Conservation (phyloP, 106 monocot species). For the Acanthochlamys bracteata region DNA sequence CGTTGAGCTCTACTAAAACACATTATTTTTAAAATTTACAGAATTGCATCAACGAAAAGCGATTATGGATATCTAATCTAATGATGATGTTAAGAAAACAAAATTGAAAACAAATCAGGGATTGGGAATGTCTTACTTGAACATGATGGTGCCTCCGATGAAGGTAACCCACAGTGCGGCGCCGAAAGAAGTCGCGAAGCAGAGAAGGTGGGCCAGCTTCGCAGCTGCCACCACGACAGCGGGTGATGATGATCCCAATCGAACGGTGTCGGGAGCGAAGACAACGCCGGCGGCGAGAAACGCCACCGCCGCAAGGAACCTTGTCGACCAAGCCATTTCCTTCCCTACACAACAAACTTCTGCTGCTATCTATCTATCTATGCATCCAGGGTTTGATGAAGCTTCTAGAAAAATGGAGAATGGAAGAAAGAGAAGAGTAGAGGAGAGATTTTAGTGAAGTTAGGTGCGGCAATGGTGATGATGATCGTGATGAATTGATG, state of each 20-base stretch:
- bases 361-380: too few species aligned
- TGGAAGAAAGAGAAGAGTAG: too few species aligned
- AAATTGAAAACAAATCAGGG: too few species aligned
- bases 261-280: constrained; percentile 25
- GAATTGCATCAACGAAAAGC: not conserved
- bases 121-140: constrained; percentile 45
- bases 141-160: constrained; percentile 94
- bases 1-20: not conserved
- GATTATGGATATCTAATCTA: not conserved
- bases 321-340: constrained; percentile 31
- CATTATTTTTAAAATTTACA: not conserved
- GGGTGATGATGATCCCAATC: constrained; percentile 9
- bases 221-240: constrained; percentile 18
- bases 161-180: constrained; percentile 46
- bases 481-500: too few species aligned
- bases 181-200: constrained; percentile 38
- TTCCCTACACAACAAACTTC: not conserved
- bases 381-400: too few species aligned
- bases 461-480: too few species aligned
- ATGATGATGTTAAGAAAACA: not conserved
- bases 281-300: constrained; percentile 35
- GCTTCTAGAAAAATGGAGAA: too few species aligned
- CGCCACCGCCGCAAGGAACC: constrained; percentile 28
- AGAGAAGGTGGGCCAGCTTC: constrained; percentile 38
- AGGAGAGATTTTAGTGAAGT: too few species aligned